Conservation (phyloP, 352 stramenopile species). For the Pythium inflatum region DNA sequence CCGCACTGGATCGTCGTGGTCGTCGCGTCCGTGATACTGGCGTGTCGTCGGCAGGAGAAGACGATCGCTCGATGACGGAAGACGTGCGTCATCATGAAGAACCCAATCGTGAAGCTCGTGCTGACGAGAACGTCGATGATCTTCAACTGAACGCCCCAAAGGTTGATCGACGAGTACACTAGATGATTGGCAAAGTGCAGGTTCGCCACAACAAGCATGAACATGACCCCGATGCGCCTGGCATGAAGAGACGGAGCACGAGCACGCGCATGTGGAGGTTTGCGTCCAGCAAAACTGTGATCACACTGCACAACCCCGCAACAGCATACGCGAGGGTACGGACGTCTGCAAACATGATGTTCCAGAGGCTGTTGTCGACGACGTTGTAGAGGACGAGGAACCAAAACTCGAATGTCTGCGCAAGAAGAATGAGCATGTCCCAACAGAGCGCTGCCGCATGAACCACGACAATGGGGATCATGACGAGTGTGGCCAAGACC, state of each 20-base stretch:
- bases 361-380: constrained; percentile 1
- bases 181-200: constrained; percentile 1
- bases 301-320: not conserved
- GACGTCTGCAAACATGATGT: constrained; percentile 10
- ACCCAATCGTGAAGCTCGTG: constrained; percentile 7
- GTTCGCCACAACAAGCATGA: not conserved
- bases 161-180: not conserved
- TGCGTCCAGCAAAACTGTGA: constrained; percentile 24
- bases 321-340: not conserved
- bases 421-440: constrained; percentile 11
- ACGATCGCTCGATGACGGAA: constrained; percentile 7
- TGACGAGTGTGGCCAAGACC: not conserved
- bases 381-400: constrained; percentile 22
- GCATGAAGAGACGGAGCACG: constrained; percentile 21
- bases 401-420: constrained; percentile 27
- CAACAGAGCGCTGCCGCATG: constrained; percentile 12
- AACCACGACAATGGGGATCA: constrained; percentile 2
- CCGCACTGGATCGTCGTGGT: constrained; percentile 10
- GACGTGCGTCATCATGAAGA: constrained; percentile 23
- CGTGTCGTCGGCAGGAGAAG: not conserved
- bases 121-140: constrained; percentile 9
- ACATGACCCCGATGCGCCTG: not conserved
- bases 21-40: not conserved
- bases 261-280: constrained; percentile 23
- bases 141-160: not conserved